Base-by-base conservation (phyloP, 495 filamentous ascomycete genomes). In the Neurospora discreta region DNA sequence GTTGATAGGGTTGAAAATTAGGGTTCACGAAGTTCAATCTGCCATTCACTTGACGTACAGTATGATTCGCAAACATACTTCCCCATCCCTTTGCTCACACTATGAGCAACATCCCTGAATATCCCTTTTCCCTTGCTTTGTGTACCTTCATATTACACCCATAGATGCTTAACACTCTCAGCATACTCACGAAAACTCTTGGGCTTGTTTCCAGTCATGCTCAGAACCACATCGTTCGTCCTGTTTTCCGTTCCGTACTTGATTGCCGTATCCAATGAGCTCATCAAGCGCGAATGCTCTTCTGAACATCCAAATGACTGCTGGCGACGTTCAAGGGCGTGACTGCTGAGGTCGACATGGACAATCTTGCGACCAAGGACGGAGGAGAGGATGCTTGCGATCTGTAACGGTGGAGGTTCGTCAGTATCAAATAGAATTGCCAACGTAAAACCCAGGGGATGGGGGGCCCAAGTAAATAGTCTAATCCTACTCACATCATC, bases 321-420 rank as follows among this genome's bases (percentile, higher is more conserved):
- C 26, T 77, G 73, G 1, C 73, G 71, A 72, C 75, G 70, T 33
- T 76, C 76, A 1, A 81, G 69, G 43, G 83, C 80, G 0, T 73
- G 71, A 33, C 77, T 75, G 10, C 72, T 75, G n/a, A 86, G 69
- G 68, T 84, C 82, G 23, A 82, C 77, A 72, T 87, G 84, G 13
- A 79, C 79, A 58, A 88, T 82, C 46, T 75, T 77, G 42, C 82
- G 75, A 3, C 77, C 77, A 7, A 86, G 74, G 16, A 80, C 75
- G 1, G 80, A 73, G n/a, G 74, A 80, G 9, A 87, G 74, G 18
- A 80, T 83, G 0, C 69, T 68, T 2, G 85, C 84, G 15, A 85
- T 76, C 85, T 87, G 65, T 30, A 20, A 1, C 39, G 16, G 30
- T 41, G 16, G 18, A 44, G 0, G 42, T 18, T 16, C n/a, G 39